Percentiles rank a stretch among this genome's conserved stretches.
phyloP scores from a whole-genome alignment of 1,284 basidiomycete genomes.

The Austropuccinia psidii region DNA sequence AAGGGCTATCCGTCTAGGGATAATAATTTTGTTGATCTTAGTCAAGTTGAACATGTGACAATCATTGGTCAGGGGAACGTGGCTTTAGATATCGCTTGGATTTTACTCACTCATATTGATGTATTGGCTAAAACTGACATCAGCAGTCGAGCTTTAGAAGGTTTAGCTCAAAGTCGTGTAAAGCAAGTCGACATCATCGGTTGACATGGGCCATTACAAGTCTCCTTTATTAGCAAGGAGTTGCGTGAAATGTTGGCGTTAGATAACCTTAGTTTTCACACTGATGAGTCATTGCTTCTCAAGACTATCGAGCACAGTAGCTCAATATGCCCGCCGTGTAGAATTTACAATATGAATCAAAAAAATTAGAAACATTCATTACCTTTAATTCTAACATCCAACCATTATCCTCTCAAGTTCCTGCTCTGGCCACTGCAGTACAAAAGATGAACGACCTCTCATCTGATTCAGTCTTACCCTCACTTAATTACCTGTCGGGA shows the following conservation, averaged over 20 bases:
- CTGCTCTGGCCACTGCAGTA: too few relatives aligned
- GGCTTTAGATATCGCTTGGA: constrained; percentile 83
- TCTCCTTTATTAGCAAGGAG: constrained; percentile 91
- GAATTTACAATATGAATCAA: too few relatives aligned
- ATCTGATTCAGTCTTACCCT: too few relatives aligned
- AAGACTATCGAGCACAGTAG: constrained; percentile 47
- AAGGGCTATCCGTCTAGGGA: constrained; percentile 67
- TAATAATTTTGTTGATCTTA: constrained; percentile 53
- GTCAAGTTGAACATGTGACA: constrained; percentile 62
- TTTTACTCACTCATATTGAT: constrained; percentile 65
- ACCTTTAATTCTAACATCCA: too few relatives aligned
- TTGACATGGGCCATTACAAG: constrained; percentile 76
- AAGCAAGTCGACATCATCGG: constrained; percentile 75
- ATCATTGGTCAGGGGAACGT: constrained; percentile 96
- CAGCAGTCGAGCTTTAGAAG: constrained; percentile 64
- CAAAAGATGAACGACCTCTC: too few relatives aligned
- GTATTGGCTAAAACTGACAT: constrained; percentile 68
- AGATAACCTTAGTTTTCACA: constrained; percentile 60
- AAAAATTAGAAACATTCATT: too few relatives aligned
- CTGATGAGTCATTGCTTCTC: constrained; percentile 45
- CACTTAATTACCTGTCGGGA: too few relatives aligned
- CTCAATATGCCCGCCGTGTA: constrained; percentile 42
- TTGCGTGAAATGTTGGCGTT: constrained; percentile 80
- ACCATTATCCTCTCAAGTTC: too few relatives aligned
- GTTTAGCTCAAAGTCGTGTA: constrained; percentile 60